Evolutionary conservation across 805 yeast species (phyloP).

Genomic region (Wickerhamiella brachini): DNA sequence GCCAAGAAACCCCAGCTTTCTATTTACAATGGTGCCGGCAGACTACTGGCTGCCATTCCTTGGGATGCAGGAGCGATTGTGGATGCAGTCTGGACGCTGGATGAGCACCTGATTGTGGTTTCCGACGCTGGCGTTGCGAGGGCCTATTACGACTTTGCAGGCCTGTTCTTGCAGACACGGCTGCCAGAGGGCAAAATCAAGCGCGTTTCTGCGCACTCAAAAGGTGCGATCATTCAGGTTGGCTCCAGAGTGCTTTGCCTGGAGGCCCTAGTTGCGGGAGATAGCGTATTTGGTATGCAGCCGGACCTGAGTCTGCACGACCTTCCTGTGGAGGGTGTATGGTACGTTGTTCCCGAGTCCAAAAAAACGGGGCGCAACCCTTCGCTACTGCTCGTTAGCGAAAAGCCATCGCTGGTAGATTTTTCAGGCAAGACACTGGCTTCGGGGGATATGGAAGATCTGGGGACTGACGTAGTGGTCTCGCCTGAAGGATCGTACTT

Average conservation of each 20-base stretch:
- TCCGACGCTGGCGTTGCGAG: constrained; percentile 40
- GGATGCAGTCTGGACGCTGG: constrained; percentile 38
- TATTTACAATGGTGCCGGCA: constrained; percentile 24
- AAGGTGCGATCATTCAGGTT: not conserved
- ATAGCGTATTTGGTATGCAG: not conserved
- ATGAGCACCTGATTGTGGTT: constrained; percentile 45
- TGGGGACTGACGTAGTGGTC: too few relatives aligned
- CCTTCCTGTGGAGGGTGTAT: not conserved
- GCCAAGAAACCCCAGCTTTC: constrained; percentile 12
- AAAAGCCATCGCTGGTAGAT: not conserved
- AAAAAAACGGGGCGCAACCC: not conserved
- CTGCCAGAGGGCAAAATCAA: not conserved
- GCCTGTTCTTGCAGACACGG: constrained; percentile 35
- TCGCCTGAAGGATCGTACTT: not conserved
- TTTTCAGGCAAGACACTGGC: not conserved
- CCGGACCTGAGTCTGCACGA: not conserved
- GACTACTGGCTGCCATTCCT: constrained; percentile 15
- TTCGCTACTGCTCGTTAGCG: not conserved
- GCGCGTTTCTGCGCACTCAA: not conserved
- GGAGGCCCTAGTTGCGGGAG: not conserved
- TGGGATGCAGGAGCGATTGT: constrained; percentile 38
- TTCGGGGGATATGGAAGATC: not conserved
- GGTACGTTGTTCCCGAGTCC: not conserved
- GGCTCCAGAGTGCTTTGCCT: not conserved
- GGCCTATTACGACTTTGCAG: constrained; percentile 49